Evolutionary conservation across 768 basidiomycete species (phyloP), one percentile per base, ranked within the genome.

Genomic region (Rhodotorula babjevae): DNA sequence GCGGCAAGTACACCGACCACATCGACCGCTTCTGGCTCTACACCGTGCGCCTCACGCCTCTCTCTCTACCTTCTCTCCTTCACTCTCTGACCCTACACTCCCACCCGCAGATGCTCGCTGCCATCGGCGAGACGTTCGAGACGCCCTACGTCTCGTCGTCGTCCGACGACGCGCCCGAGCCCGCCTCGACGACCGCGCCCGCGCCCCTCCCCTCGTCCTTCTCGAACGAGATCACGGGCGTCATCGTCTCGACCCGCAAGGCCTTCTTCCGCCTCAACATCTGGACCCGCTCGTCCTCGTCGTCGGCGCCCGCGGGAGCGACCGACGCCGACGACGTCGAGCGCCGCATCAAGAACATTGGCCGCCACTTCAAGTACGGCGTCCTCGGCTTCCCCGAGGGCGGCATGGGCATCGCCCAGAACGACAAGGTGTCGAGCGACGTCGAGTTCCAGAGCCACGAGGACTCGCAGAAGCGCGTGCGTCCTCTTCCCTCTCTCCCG

Each of bases 11-110:
- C 80, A 85, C 90, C 61, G 78, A 72, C 42, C 83, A 87, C 63
- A 89, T 99, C 62, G 95, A 99, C 81, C 89, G 88, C 81, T 93
- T 94, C 90, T 99, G 96, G 96, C 85, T 99, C 66, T 94, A 93
- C 83, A 99, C 96, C 63, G 95, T 96, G 80, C 69, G 83, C 11
- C 23, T 80, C 31, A 27, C 57, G 0, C 36, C 49, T 63, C 59
- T 19, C 53, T 33, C 42, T 46, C 55, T 82, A 81, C 52, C 69
- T 12, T 6, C 33, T 49, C 10, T 7, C 3, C 23, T 18, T 27
- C 27, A 21, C 29, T 8, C 2, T 23, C 29, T 14, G 31, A 33
- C 31, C 18, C 21, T 11, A 15, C 11, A 29, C 10, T 1, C 16
- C 21, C 27, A 33, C 59, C 40, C 50, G 25, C 81, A 98, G 96